A percentile compares a stretch with the other conserved stretches of the same genome.
Conservation (phyloP, 2,329 filamentous ascomycete species). For the Ceratocystis diversiconidia region DNA sequence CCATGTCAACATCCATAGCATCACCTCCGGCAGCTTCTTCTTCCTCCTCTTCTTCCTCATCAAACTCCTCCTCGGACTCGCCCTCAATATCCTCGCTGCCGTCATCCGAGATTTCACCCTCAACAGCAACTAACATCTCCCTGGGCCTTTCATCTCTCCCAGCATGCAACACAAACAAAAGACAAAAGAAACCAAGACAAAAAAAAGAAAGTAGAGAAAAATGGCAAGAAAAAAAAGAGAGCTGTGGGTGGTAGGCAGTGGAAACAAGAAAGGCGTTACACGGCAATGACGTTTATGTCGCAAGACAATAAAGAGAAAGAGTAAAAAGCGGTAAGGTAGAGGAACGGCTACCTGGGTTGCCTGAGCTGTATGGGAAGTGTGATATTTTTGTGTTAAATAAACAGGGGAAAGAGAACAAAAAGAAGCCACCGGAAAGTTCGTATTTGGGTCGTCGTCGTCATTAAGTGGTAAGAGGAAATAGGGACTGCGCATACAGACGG, state of each 20-base stretch:
- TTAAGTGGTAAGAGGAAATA: constrained; percentile 20
- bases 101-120: constrained; percentile 56
- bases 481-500: constrained; percentile 19
- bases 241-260: background rate
- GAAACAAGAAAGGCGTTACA: background rate
- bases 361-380: too few species aligned
- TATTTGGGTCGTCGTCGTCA: constrained; percentile 7
- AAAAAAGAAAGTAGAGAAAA: background rate
- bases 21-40: constrained; percentile 28
- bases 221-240: background rate
- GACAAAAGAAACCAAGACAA: background rate
- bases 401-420: background rate
- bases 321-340: background rate
- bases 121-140: background rate
- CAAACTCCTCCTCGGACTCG: constrained; percentile 59
- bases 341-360: background rate
- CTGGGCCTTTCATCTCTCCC: background rate
- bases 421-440: constrained; percentile 1
- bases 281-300: background rate
- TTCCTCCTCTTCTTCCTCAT: constrained; percentile 39
- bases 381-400: background rate
- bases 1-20: constrained; percentile 37
- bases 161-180: background rate
- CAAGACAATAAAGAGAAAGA: background rate
- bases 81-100: constrained; percentile 68